These are phyloP conservation scores for Dendrocalamus latiflorus DNA, from an alignment of 202 grass and related monocot species.

Conservation along the genomic window DNA sequence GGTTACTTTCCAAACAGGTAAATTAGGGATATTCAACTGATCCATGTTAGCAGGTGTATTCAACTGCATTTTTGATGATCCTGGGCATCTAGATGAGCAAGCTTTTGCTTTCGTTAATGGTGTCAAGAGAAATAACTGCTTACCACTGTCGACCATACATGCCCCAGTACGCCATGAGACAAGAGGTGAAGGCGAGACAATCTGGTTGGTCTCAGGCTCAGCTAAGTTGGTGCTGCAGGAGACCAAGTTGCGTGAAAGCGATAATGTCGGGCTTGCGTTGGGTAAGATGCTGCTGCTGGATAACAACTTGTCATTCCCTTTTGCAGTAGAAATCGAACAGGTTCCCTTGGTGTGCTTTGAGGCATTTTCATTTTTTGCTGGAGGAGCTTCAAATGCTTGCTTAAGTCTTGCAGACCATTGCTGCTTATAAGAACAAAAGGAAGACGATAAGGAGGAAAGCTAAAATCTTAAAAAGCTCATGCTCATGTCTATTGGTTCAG, in stretches of 20 bases:
- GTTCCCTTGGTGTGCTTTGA: slow-evolving; percentile 1
- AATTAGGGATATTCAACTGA: slow-evolving; percentile 20
- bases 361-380: slow-evolving; percentile 14
- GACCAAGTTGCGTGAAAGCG: slow-evolving; percentile 39
- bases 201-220: slow-evolving; percentile 39
- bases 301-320: slow-evolving; percentile 6
- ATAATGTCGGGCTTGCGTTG: slow-evolving; percentile 16
- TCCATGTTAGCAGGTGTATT: slow-evolving; percentile 6
- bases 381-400: slow-evolving; percentile 46
- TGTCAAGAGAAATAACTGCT: slow-evolving; percentile 84
- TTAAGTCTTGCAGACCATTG: slow-evolving; percentile 71
- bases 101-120: slow-evolving; percentile 57
- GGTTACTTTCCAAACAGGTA: slow-evolving; percentile 42
- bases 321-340: slow-evolving; percentile 22
- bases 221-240: slow-evolving; percentile 16
- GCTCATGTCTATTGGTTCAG: background rate
- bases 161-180: slow-evolving; percentile 72
- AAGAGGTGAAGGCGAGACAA: slow-evolving; percentile 94
- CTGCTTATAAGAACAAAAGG: slow-evolving; percentile 37
- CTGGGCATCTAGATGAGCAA: slow-evolving; percentile 35
- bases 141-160: slow-evolving; percentile 66
- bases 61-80: slow-evolving; percentile 32
- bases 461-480: background rate
- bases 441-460: background rate
- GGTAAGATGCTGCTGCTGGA: slow-evolving; percentile 4